Percentiles rank a stretch among this genome's conserved stretches.
Conservation (phyloP, 345 rosid genomes). For the Populus simonii region DNA sequence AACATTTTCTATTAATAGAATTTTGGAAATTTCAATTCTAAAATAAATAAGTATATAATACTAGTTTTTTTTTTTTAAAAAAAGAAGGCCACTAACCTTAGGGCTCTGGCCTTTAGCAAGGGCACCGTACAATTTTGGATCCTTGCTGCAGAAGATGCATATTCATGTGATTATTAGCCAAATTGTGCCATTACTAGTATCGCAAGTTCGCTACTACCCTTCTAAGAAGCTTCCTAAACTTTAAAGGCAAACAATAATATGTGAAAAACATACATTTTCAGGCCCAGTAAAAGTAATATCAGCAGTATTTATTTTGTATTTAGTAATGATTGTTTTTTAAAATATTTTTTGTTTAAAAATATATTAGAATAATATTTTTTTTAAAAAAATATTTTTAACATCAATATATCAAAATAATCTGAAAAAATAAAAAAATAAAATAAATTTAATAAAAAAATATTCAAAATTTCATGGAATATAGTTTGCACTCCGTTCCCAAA, state of each 20-base stretch:
- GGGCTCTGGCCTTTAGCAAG: slow-evolving; percentile 85
- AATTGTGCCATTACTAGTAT: not conserved
- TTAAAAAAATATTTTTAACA: too few relatives aligned
- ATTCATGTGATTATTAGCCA: not conserved
- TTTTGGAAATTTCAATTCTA: not conserved
- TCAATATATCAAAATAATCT: too few relatives aligned
- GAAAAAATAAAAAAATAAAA: too few relatives aligned
- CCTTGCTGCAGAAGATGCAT: slow-evolving; percentile 49
- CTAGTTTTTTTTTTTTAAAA: not conserved
- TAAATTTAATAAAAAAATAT: too few relatives aligned
- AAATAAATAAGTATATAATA: not conserved
- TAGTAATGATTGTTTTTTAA: too few relatives aligned
- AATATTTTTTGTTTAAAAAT: too few relatives aligned
- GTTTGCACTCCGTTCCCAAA: too few relatives aligned
- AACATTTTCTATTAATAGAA: not conserved
- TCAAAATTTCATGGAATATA: too few relatives aligned
- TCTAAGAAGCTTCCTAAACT: not conserved
- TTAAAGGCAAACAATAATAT: not conserved
- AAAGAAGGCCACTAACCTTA: slow-evolving; percentile 44
- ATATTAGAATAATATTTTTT: too few relatives aligned
- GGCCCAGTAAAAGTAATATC: not conserved
- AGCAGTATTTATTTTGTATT: not conserved
- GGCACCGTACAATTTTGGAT: slow-evolving; percentile 50
- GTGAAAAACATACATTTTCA: not conserved
- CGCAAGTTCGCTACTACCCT: too few relatives aligned